Base-by-base conservation (phyloP, 345 rosid species). In the Brassica nigra region DNA sequence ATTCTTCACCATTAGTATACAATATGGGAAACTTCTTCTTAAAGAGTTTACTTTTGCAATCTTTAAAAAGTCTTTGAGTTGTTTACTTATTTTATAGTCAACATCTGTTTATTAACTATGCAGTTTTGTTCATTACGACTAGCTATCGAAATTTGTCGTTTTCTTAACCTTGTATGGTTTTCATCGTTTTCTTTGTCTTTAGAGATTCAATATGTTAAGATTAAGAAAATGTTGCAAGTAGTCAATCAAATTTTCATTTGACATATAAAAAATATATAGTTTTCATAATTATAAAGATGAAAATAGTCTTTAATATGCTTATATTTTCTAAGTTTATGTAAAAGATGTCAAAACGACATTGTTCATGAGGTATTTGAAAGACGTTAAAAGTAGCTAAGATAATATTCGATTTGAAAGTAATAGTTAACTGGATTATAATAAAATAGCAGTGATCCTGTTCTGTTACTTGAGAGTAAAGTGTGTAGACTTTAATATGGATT, bases 381-480 rank as follows among this genome's bases (percentile, higher is more conserved):
- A 66, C 27, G 16, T 52, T 18, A 66, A 16, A 34, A 8, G 14
- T 11, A 39, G 15, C 20, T 39, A 39, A 20, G 11, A 39, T 67
- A 11, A 42, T 67, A 8, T 67, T 67, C 3, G 47, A 52, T 52
- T 49, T 15, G 16, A 52, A 52, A 52, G 11, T 44, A 44, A 0
- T 44, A 58, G 28, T 31, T 34, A 34, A 63, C 12, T 33, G 34
- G 29, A 28, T 29, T 67, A 18, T 15, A 79, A n/a, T 67, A 33
- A 61, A 59, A 23, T 18, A 61, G 49, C 1, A 68, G 8, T 62
- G 75, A 34, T 59, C 49, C 5, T 44, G 54, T 44, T 27, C 14
- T 74, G 36, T 49, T 42, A 68, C 78, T 79, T 68, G 16, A 28
- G 2, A 74, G 71, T 74, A 79, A 68, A 74, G 64, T 67, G 20